These are phyloP conservation scores for Wickerhamiella lipophila DNA, from an alignment of 805 yeast species.

Conservation along the genomic window DNA sequence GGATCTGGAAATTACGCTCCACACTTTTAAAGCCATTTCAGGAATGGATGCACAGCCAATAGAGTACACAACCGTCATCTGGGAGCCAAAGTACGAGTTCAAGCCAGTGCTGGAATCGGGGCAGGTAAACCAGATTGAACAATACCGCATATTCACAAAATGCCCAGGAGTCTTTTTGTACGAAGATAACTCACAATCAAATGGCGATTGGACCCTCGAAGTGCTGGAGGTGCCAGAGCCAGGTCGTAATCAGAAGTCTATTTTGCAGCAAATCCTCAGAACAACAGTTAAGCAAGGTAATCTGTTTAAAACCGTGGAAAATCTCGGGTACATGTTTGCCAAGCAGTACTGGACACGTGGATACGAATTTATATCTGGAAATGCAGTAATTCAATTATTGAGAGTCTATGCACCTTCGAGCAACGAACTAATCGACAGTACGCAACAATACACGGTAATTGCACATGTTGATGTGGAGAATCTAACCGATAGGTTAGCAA, in stretches of 20 bases:
- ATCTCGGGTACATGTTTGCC: slow-evolving; percentile 58
- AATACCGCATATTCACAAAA: slow-evolving; percentile 25
- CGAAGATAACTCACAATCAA: slow-evolving; percentile 3
- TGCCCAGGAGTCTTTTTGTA: slow-evolving; percentile 5
- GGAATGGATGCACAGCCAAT: slow-evolving; percentile 28
- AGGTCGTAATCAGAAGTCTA: slow-evolving; percentile 34
- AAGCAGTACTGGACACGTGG: slow-evolving; percentile 54
- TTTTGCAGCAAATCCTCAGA: slow-evolving; percentile 56
- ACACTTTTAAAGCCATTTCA: slow-evolving; percentile 28
- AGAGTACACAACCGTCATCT: slow-evolving; percentile 24
- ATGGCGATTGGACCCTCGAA: slow-evolving; percentile 23
- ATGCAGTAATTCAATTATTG: slow-evolving; percentile 44
- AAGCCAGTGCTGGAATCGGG: slow-evolving; percentile 26
- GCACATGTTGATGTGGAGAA: slow-evolving; percentile 58
- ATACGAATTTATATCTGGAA: slow-evolving; percentile 46
- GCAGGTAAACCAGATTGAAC: slow-evolving; percentile 27
- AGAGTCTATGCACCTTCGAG: slow-evolving; percentile 33
- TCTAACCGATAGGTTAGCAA: slow-evolving; percentile 61
- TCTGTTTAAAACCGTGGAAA: slow-evolving; percentile 36
- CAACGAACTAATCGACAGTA: slow-evolving; percentile 21
- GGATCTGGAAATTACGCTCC: slow-evolving; percentile 25
- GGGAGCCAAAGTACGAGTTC: slow-evolving; percentile 26
- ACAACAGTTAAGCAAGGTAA: slow-evolving; percentile 29
- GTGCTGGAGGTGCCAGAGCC: slow-evolving; percentile 31
- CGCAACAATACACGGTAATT: slow-evolving; percentile 34